Evolutionary conservation across 2,329 filamentous ascomycete species (phyloP).

Genomic region (Cordyceps cicadae): DNA sequence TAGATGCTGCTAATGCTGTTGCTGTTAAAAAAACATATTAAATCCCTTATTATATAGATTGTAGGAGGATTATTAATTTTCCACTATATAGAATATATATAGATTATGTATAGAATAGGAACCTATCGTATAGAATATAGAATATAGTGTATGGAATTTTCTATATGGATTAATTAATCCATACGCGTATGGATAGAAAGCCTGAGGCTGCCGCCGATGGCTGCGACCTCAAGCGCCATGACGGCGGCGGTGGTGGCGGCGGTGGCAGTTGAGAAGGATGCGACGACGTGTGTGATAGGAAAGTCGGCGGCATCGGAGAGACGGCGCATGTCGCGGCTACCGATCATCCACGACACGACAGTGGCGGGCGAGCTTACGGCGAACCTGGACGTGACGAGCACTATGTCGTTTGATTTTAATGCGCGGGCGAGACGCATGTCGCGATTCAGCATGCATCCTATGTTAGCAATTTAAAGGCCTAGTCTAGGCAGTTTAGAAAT

Average conservation of each 20-base stretch:
- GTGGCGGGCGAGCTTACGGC: conserved; percentile 2
- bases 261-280: neutral
- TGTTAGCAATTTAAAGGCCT: neutral
- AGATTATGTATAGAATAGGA: too few species aligned
- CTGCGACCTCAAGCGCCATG: neutral
- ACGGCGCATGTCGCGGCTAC: conserved; percentile 8
- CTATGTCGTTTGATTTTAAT: conserved; percentile 3
- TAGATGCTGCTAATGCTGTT: too few species aligned
- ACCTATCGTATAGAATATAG: too few species aligned
- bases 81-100: too few species aligned
- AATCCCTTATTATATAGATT: too few species aligned
- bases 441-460: conserved; percentile 10
- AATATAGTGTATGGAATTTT: too few species aligned
- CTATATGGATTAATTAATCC: too few species aligned
- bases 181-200: too few species aligned
- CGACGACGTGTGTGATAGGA: neutral
- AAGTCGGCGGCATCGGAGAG: neutral
- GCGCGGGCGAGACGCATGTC: conserved; percentile 14
- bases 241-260: neutral
- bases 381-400: conserved; percentile 4
- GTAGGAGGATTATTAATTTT: too few species aligned
- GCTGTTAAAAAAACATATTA: too few species aligned
- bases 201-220: conserved; percentile 14
- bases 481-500: neutral
- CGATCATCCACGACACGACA: conserved; percentile 3